Conservation (phyloP, 2,329 filamentous ascomycete species). For the Oidium heveae region DNA sequence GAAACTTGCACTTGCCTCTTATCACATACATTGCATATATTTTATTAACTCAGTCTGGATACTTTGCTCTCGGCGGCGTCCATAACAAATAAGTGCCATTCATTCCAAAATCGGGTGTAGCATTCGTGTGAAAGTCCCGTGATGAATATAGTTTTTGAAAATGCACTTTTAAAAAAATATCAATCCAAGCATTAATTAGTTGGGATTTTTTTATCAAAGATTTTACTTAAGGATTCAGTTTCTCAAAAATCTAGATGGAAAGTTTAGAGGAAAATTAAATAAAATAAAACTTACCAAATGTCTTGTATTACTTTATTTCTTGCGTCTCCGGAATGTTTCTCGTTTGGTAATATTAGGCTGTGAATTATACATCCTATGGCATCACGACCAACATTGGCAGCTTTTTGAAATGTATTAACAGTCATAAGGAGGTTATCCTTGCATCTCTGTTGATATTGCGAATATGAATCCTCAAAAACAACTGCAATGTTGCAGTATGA, state of each 20-base stretch:
- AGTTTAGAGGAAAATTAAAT: neutral
- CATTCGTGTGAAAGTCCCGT: slow-evolving; percentile 17
- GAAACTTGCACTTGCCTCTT: neutral
- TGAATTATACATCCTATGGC: slow-evolving; percentile 16
- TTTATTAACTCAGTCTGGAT: neutral
- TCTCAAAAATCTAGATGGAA: neutral
- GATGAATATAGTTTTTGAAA: slow-evolving; percentile 16
- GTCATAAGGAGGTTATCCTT: slow-evolving; percentile 10
- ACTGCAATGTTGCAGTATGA: slow-evolving; percentile 17
- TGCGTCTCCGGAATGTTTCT: slow-evolving; percentile 8
- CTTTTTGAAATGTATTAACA: slow-evolving; percentile 10
- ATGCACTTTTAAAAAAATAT: neutral
- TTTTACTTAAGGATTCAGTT: neutral
- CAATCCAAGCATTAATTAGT: no score
- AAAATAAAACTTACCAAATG: slow-evolving; percentile 10
- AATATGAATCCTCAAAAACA: slow-evolving; percentile 18
- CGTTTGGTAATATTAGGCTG: slow-evolving; percentile 11
- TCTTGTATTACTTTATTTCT: slow-evolving; percentile 12
- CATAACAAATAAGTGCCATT: slow-evolving; percentile 16
- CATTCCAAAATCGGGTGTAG: slow-evolving; percentile 17
- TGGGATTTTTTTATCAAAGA: neutral
- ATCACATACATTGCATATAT: neutral
- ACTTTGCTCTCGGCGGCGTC: slow-evolving; percentile 1
- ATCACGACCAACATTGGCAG: slow-evolving; percentile 11
- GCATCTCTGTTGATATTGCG: slow-evolving; percentile 14